A percentile compares a stretch with the other conserved stretches of the same genome.
phyloP scores from a whole-genome alignment of 805 yeast genomes.

The Teunomyces kruisii region DNA sequence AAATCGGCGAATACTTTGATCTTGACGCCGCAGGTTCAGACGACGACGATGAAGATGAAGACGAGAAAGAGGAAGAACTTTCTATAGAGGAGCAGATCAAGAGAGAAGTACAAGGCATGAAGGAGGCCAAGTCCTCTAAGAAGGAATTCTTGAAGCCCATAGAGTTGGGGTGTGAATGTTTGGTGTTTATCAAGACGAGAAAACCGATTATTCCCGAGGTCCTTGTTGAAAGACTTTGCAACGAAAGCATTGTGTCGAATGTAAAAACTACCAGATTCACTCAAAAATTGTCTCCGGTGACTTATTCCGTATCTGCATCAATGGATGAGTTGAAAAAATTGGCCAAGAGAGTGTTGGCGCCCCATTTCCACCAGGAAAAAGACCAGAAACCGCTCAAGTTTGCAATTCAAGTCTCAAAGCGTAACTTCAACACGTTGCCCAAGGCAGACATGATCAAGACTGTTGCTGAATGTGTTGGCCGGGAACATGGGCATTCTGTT shows the following conservation, averaged over 20 bases:
- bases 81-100: slow-evolving; percentile 77
- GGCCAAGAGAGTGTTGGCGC: slow-evolving; percentile 57
- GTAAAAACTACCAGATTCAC: slow-evolving; percentile 67
- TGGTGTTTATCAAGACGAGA: slow-evolving; percentile 79
- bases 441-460: slow-evolving; percentile 71
- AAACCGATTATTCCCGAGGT: slow-evolving; percentile 77
- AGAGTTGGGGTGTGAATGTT: slow-evolving; percentile 75
- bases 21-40: slow-evolving; percentile 19
- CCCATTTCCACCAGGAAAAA: slow-evolving; percentile 59
- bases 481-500: slow-evolving; percentile 68
- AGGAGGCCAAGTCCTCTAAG: slow-evolving; percentile 42
- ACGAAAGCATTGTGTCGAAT: slow-evolving; percentile 52
- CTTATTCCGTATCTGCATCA: slow-evolving; percentile 69
- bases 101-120: slow-evolving; percentile 66
- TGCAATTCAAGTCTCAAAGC: slow-evolving; percentile 76
- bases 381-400: slow-evolving; percentile 49
- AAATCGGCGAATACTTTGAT: slow-evolving; percentile 34
- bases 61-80: slow-evolving; percentile 29
- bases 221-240: slow-evolving; percentile 64
- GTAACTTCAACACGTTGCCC: slow-evolving; percentile 75
- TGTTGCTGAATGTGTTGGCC: slow-evolving; percentile 71
- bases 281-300: slow-evolving; percentile 79
- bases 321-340: slow-evolving; percentile 64
- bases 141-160: slow-evolving; percentile 53
- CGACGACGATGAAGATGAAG: slow-evolving; percentile 26